Base-by-base conservation (phyloP, 2,329 filamentous ascomycete genomes). In the Colletotrichum chlorophyti region DNA sequence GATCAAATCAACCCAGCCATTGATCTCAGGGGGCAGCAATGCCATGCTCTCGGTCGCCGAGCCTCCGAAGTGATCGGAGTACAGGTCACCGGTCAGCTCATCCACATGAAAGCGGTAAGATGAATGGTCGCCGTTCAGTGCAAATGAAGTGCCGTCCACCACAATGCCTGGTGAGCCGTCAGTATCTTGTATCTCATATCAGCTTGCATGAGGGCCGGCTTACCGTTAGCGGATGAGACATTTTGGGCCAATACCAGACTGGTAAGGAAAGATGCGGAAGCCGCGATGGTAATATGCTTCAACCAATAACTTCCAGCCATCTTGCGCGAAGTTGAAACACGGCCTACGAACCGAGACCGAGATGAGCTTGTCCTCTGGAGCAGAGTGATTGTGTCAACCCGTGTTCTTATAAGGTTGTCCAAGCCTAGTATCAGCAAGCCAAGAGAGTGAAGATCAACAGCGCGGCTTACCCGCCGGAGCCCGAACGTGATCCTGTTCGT, bases 41-140 rank as follows among this genome's bases (percentile, higher is more conserved):
- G 15, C 43, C 32, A 60, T 49, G 2, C 82, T 77, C 46, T 86
- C 85, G 3, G 78, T 78, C 3, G 81, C 75, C 1, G 75, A 77
- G 11, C 79, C 84, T 37, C 86, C 86, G 62, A 86, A 89, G 65
- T 88, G 85, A 63, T 88, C 84, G 0, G 81, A 79, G 14, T 84
- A 68, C 32, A 89, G 75, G 52, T 89, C 85, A 4, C 82, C 79
- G 0, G 80, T 83, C 8, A 66, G 67, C 3, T 78, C 71, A 61
- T 88, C 82, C 40, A 87, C 83, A 61, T 88, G 86, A 68, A 89
- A 87, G 38, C 83, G 81, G 65, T 89, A 88, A 1, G 85, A 87
- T 26, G 86, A 75, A 61, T 76, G 75, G 41, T 81, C 72, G 23
- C 82, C 84, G 26, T 83, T 83, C 41, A 88, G 73, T 2, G 82